Base-by-base conservation (phyloP, 441 rosid species). In the Gossypium aridum region DNA sequence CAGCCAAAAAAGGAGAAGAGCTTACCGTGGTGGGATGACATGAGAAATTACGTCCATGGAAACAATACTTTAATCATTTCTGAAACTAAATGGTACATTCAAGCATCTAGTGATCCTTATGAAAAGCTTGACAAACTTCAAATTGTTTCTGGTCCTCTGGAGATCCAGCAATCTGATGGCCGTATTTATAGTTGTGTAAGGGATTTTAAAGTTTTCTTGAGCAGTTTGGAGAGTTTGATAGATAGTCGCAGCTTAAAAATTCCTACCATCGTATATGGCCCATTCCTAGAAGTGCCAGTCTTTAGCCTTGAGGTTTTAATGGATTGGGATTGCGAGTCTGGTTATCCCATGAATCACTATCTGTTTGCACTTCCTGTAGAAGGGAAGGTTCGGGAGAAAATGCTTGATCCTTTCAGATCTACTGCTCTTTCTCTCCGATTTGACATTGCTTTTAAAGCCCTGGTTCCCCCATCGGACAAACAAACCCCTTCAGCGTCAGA, bases 1-100 rank as follows among this genome's bases (percentile, higher is more conserved):
- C 92, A 88, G 34, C 82, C 89, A 28, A 97, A 94, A 85, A 97
- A 91, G 71, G 99, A 97, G 81, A 85, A 86, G 79, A 97, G 84
- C 83, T 92, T 97, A 75, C 98, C 99, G 2, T 97, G 99, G 99
- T 97, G 99, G 99, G 99, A 97, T 89, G 99, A 93, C 53, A 89
- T 97, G 96, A 90, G 99, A 81, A 89, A 94, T 79, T 97, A 91
- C 83, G 81, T 93, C 76, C 99, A 94, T 77, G 98, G 99, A 81
- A 86, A 83, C 71, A 85, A 85, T 74, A 72, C 86, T 45, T 81
- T 97, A 70, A 79, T 80, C 77, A 91, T 93, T 82, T 83, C 88
- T 75, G 93, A 97, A 82, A 85, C 93, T 62, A 81, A 82, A 57
- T 90, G 96, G 95, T 70, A 83, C 78, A 64, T 97, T 82, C 97